A percentile compares a stretch with the other conserved stretches of the same genome.
phyloP scores from a whole-genome alignment of 257 asterid species.

The Haberlea rhodopensis region DNA sequence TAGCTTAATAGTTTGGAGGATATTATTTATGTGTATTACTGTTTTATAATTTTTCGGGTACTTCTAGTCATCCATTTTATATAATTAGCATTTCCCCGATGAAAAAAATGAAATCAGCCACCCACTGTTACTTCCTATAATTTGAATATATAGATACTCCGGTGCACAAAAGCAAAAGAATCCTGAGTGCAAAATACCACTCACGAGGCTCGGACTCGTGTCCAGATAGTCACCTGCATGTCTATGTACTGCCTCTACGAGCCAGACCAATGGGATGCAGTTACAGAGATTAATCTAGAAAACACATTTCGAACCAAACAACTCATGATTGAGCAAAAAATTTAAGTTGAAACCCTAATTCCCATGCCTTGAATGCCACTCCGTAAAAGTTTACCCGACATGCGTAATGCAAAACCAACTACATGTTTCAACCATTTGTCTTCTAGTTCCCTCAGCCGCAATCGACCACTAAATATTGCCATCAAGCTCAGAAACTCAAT shows the following conservation, averaged over 20 bases:
- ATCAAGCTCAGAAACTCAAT: slow-evolving; percentile 28
- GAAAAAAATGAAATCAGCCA: background rate
- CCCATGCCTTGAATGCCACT: slow-evolving; percentile 14
- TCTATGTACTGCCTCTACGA: background rate
- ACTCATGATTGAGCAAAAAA: slow-evolving; percentile 6
- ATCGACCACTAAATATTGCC: slow-evolving; percentile 21
- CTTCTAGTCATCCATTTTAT: too few relatives aligned
- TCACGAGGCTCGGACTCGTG: background rate
- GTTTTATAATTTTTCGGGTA: too few relatives aligned
- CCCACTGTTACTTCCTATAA: background rate
- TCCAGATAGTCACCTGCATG: background rate
- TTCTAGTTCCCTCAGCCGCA: slow-evolving; percentile 16
- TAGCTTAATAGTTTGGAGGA: too few relatives aligned
- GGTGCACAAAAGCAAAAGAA: background rate
- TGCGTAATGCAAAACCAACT: slow-evolving; percentile 16
- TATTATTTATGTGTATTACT: too few relatives aligned
- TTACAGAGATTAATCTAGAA: slow-evolving; percentile 2
- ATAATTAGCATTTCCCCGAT: too few relatives aligned
- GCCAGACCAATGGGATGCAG: background rate
- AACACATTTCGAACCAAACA: slow-evolving; percentile 2
- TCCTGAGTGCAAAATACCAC: background rate
- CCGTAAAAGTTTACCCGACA: slow-evolving; percentile 2
- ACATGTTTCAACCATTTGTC: background rate
- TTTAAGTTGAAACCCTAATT: slow-evolving; percentile 23
- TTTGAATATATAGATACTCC: background rate